Evolutionary conservation across 169 alveolate species (phyloP), one percentile per base, ranked within the genome.

Genomic region (Plasmodium chabaudi): DNA sequence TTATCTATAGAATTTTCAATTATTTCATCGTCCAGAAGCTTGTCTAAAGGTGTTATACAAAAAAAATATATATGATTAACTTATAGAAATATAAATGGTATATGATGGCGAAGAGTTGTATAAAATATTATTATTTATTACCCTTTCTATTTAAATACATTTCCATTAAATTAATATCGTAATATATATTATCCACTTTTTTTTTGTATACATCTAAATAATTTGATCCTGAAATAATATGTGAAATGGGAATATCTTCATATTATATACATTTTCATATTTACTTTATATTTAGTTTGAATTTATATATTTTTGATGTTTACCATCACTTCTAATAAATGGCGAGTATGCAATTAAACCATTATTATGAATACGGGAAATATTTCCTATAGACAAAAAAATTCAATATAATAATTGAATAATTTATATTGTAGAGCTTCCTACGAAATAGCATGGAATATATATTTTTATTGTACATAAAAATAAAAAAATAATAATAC

Each of bases 251-350:
- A 21, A 25, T 15, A 49, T 46, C 21, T 10, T 7, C 25, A 15
- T 56, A 56, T 56, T 34, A 72, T 42, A 39, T 72, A 57, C 19
- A 59, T 42, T 59, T n/a, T 39, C 55, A 67, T 67, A 39, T 13
- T 42, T 55, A 23, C 10, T 63, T 71, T 55, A 53, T 71, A 25
- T 71, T 13, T 44, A 53, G 42, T 71, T 51, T 55, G 27, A 49
- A 34, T 71, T 39, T 71, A 25, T 42, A 19, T 71, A 19, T 71
- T 39, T 53, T 39, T 42, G 42, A 23, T 34, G 17, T 27, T 17
- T 55, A 82, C 90, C 90, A 61, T 82, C 90, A 82, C 90, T 82
- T 82, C 90, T 82, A 67, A 82, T 65, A 55, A 82, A 82, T 65
- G 90, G 90, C 55, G 72, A 82, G 21, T 82, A 82, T 19, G 90